phyloP scores from a whole-genome alignment of 768 basidiomycete genomes.

The Russula emetica region DNA sequence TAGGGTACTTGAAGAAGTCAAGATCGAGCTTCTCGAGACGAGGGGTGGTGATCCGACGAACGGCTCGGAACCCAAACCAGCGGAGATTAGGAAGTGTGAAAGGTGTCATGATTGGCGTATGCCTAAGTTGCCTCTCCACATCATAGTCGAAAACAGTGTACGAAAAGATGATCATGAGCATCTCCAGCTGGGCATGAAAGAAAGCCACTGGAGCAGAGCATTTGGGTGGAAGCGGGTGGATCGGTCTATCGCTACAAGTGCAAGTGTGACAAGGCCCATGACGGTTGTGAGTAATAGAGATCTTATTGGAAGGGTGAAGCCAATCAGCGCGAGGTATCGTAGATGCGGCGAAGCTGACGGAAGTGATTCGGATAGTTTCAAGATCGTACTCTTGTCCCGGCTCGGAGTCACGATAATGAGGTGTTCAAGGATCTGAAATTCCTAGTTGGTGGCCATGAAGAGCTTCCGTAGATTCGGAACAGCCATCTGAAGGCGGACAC shows the following conservation, averaged over 20 bases:
- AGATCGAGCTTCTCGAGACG: neutral
- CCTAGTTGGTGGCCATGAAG: too few relatives aligned
- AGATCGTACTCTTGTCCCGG: too few relatives aligned
- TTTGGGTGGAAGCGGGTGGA: neutral
- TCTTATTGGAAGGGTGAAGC: neutral
- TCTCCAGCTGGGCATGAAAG: neutral
- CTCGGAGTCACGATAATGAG: too few relatives aligned
- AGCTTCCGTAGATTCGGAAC: too few relatives aligned
- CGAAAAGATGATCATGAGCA: neutral
- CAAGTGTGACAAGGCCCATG: neutral
- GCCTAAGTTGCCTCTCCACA: neutral
- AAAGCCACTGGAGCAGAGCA: neutral
- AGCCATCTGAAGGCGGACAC: too few relatives aligned
- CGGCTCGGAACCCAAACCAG: neutral
- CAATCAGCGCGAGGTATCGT: neutral
- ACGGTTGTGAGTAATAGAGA: neutral
- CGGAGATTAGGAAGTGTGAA: neutral
- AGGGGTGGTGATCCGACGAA: neutral
- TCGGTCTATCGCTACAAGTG: neutral
- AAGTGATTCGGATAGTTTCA: too few relatives aligned
- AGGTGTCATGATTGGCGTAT: neutral
- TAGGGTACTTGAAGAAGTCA: neutral
- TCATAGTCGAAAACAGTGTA: neutral
- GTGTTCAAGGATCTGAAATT: too few relatives aligned
- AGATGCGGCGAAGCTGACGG: too few relatives aligned